These are phyloP conservation scores for Lasiodiplodia gonubiensis DNA, from an alignment of 2,329 filamentous ascomycete species.

Conservation along the genomic window DNA sequence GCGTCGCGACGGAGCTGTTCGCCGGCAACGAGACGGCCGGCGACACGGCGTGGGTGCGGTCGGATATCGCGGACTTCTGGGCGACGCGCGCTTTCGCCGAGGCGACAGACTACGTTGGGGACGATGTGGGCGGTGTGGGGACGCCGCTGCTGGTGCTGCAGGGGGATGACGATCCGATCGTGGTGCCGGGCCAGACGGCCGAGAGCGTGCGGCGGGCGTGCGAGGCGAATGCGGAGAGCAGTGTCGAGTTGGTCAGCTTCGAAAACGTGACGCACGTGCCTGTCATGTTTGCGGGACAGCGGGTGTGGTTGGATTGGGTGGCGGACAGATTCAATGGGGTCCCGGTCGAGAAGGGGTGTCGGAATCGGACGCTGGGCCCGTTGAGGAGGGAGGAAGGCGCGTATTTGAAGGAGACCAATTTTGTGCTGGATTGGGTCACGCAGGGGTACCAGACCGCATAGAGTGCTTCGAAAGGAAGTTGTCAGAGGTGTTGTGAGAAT, in stretches of 20 bases:
- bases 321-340: conserved; percentile 36
- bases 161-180: background rate
- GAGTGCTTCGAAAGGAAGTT: background rate
- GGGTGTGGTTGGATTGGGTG: conserved; percentile 42
- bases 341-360: background rate
- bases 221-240: background rate
- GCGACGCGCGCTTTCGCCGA: background rate
- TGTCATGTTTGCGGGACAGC: conserved; percentile 38
- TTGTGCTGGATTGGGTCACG: background rate
- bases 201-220: background rate
- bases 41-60: background rate
- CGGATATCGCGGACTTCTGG: background rate
- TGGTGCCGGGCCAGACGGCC: background rate
- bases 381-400: background rate
- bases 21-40: background rate
- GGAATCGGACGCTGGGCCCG: conserved; percentile 14
- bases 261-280: conserved; percentile 39
- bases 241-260: conserved; percentile 33
- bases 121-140: background rate
- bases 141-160: conserved; percentile 15
- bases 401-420: background rate
- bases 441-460: background rate
- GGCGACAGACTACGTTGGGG: background rate
- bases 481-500: background rate
- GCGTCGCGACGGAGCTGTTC: conserved; percentile 8